Evolutionary conservation across 495 filamentous ascomycete species (phyloP), one percentile per base, ranked within the genome.

Genomic region (Xylaria sp.): DNA sequence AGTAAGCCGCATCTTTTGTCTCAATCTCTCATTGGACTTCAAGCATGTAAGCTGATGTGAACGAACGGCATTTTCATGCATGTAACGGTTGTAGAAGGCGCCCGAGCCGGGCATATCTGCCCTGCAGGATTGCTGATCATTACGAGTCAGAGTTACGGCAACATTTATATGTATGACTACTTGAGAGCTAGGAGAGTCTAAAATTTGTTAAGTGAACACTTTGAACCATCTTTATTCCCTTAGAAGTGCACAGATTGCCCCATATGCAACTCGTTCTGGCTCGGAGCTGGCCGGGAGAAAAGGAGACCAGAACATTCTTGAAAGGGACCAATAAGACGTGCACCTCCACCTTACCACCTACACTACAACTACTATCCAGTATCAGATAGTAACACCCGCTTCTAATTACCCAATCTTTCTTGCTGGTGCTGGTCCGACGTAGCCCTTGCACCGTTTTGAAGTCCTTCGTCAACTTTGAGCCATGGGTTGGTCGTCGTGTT

Each of bases 401-500:
- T 21, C 61, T 33, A 24, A 31, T 24, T 41, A 0, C 21, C 59
- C 7, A 40, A 29, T 19, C 33, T 46, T n/a, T 52, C 31, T 29
- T 50, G 31, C 31, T 66, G 46, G 44, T 50, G 31, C 31, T 66
- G 46, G 12, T 17, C 31, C 14, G 33, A 8, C 7, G 33, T 14
- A 29, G 8, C 26, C 24, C 44, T 33, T 21, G 3, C 24, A 31
- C 37, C 43, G 3, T 24, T 33, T 50, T 55, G 46, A 19, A 61
- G n/a, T 5, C 40, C 11, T n/a, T 59, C 67, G 57, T 69, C 67
- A 19, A 61, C 29, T 26, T 37, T 61, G 26, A 48, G 1, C 68
- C 68, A 70, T 19, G 68, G 68, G 21, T 70, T 70, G 11, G 57
- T 63, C 58, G 55, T 53, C n/a, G 68, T 70, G 15, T 55, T 53